Evolutionary conservation across 352 stramenopile genomes (phyloP).

Genomic region (Peronospora belbahrii): DNA sequence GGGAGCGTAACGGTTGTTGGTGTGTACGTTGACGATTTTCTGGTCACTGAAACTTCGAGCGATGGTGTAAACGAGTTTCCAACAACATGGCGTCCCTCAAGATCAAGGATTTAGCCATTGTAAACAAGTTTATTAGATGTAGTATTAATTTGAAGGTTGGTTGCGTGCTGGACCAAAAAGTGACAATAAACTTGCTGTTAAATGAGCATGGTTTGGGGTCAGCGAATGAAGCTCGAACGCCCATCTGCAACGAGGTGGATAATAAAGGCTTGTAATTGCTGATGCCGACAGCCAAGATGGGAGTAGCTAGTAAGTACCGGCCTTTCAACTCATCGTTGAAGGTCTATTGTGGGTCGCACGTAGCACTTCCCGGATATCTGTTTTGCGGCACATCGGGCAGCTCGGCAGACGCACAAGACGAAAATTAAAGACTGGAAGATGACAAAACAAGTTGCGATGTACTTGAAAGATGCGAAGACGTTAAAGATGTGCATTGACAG

Average conservation of each 20-base stretch:
- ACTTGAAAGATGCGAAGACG: neutral
- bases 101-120: neutral
- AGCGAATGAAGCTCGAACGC: neutral
- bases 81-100: neutral
- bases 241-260: neutral
- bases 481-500: neutral
- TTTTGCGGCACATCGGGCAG: neutral
- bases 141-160: neutral
- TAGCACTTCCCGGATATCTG: neutral
- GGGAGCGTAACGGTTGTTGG: neutral
- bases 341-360: neutral
- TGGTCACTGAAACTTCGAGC: neutral
- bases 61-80: neutral
- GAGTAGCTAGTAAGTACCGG: too few relatives aligned
- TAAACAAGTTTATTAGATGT: too few relatives aligned
- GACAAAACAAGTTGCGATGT: neutral
- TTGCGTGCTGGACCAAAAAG: neutral
- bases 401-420: neutral
- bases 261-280: neutral
- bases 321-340: neutral
- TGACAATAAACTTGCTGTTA: neutral
- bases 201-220: neutral
- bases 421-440: neutral
- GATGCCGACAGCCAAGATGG: neutral
- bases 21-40: neutral